Evolutionary conservation across 208 protist species (phyloP).

Genomic region (Wallacemonas sp.): DNA sequence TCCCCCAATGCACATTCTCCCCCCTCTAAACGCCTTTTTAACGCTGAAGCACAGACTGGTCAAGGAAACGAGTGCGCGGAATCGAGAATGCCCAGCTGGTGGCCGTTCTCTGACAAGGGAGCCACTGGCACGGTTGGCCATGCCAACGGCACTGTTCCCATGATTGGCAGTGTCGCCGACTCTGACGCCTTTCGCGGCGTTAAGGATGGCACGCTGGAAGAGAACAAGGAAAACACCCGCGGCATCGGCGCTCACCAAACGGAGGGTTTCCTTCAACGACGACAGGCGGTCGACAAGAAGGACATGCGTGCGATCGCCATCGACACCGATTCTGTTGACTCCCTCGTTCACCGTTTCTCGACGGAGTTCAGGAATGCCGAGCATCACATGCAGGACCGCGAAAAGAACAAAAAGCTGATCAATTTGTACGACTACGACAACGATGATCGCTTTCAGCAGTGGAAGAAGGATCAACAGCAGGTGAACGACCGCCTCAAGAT

Average conservation of each 20-base stretch:
- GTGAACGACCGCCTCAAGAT: constrained; percentile 65
- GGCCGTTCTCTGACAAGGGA: constrained; percentile 9
- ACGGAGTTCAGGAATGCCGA: constrained; percentile 64
- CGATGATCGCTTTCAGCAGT: constrained; percentile 77
- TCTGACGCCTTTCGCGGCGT: not conserved
- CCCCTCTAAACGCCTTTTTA: too few species aligned
- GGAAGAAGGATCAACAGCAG: constrained; percentile 60
- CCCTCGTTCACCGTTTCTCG: constrained; percentile 47
- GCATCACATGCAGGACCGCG: constrained; percentile 43
- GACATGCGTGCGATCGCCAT: constrained; percentile 45
- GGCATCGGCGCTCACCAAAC: not conserved
- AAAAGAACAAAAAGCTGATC: constrained; percentile 27
- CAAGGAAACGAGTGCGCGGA: not conserved
- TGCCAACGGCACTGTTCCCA: constrained; percentile 1
- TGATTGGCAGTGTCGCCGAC: not conserved
- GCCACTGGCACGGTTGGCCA: not conserved
- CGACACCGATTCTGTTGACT: constrained; percentile 72
- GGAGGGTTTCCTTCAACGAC: not conserved
- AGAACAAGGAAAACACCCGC: constrained; percentile 1
- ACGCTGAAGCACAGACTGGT: too few species aligned
- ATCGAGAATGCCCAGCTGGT: constrained; percentile 10
- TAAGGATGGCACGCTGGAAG: not conserved
- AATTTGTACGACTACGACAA: constrained; percentile 75
- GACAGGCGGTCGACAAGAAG: constrained; percentile 4
- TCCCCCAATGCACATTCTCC: not conserved